These are phyloP conservation scores for Pichia deserticola DNA, from an alignment of 805 yeast species.

Conservation along the genomic window DNA sequence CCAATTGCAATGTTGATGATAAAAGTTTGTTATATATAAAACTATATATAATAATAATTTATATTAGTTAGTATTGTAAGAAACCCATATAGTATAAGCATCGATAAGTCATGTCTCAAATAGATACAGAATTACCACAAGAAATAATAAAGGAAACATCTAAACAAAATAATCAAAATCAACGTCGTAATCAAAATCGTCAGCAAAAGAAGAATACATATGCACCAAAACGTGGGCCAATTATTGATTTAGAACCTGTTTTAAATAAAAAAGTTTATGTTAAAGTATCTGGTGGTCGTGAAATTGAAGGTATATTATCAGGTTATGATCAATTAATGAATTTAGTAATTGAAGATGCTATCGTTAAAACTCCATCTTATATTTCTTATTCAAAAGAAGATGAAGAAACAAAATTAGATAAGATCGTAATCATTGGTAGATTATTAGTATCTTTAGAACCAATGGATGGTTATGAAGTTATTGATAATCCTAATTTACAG, in stretches of 20 bases:
- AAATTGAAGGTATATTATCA: conserved; percentile 66
- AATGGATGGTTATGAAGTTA: conserved; percentile 59
- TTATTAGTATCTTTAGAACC: conserved; percentile 68
- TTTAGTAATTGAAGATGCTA: conserved; percentile 62
- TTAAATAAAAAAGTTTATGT: conserved; percentile 68
- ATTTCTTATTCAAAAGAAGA: conserved; percentile 19
- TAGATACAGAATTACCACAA: background rate
- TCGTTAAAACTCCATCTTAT: conserved; percentile 53
- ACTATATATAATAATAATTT: too few relatives aligned
- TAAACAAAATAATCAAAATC: conserved; percentile 1
- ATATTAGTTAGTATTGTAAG: too few relatives aligned
- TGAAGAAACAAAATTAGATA: conserved; percentile 43
- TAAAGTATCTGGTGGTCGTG: conserved; percentile 77
- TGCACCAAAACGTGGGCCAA: conserved; percentile 87
- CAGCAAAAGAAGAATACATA: conserved; percentile 16
- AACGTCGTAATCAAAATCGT: conserved; percentile 3
- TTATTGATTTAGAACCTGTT: conserved; percentile 70
- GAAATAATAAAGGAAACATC: background rate
- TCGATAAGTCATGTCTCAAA: background rate
- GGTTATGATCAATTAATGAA: conserved; percentile 83
- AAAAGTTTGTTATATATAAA: too few relatives aligned
- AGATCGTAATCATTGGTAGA: conserved; percentile 81
- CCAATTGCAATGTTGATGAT: too few relatives aligned
- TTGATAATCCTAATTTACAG: conserved; percentile 33
- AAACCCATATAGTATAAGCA: too few relatives aligned